Evolutionary conservation across 108 stramenopile genomes (phyloP), one percentile per base, ranked within the genome.

Genomic region (Skeletonema menzelii): DNA sequence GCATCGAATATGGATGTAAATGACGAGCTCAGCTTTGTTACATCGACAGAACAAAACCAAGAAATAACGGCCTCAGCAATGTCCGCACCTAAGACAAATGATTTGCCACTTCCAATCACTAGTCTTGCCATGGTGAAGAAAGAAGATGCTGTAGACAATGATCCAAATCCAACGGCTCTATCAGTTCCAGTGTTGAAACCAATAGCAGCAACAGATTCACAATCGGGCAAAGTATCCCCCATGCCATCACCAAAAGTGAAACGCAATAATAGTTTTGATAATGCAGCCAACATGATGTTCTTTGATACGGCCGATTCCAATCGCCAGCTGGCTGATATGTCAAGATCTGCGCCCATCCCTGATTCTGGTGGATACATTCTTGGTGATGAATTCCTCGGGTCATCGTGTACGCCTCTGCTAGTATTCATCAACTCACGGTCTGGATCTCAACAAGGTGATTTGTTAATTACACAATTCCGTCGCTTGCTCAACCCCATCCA

Each of bases 381-480:
- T 26, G 93, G 90, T 11, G 93, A 94, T 77, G 87, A 91, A 40
- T 88, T 90, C 65, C 59, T 91, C 8, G 77, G 70, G 2, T 70
- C 84, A 20, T 74, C 77, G 4, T 79, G 73, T 34, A 95, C 89
- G n/a, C 96, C 96, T 13, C 69, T 97, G 17, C 69, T 95, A 34
- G 96, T 93, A 10, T 97, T 97, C 83, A 94, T 97, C 8, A 95
- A 97, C 46, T 82, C 85, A 12, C 86, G 91, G 26, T 89, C 90
- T 13, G 96, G 96, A 13, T 79, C 90, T 11, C 93, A 94, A 38
- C 90, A 95, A 44, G 96, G 96, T 4, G 73, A 90, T 11, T 67
- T 97, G 8, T 56, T 97, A 8, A 86, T 92, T 44, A 80, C 84
- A 10, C 96, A 97, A 73, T 80, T 97, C 32, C 83, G 88, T 24